A percentile compares a stretch with the other conserved stretches of the same genome.
These are phyloP conservation scores for Ligustrum vulgare DNA, from an alignment of 257 asterid species.

Conservation along the genomic window DNA sequence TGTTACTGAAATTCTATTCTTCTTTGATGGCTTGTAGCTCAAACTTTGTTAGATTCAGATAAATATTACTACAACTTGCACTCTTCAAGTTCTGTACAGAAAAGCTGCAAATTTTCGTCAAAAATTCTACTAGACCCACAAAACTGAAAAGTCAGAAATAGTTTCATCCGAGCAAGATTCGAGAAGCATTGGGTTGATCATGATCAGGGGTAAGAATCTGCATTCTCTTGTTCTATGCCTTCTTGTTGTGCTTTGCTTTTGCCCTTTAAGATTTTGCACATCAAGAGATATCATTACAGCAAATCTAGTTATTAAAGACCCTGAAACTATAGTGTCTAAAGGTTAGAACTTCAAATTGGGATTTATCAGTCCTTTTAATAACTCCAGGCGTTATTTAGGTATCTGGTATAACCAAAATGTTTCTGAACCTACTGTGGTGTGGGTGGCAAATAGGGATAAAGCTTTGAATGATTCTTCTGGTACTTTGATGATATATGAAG, in stretches of 20 bases:
- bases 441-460: neutral
- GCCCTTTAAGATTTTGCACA: slow-evolving; percentile 16
- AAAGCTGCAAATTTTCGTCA: neutral
- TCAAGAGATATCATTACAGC: slow-evolving; percentile 23
- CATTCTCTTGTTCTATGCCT: slow-evolving; percentile 1
- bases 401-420: neutral
- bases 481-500: neutral
- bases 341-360: slow-evolving; percentile 29
- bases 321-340: slow-evolving; percentile 24
- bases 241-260: slow-evolving; percentile 3
- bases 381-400: slow-evolving; percentile 31
- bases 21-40: neutral
- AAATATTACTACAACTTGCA: neutral
- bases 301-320: slow-evolving; percentile 12
- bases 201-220: slow-evolving; percentile 12
- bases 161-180: neutral
- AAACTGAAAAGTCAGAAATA: neutral
- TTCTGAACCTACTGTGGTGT: neutral
- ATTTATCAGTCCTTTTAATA: slow-evolving; percentile 33
- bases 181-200: slow-evolving; percentile 6
- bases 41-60: neutral
- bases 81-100: neutral
- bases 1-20: too few relatives aligned
- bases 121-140: neutral
- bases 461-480: slow-evolving; percentile 2